Base-by-base conservation (phyloP, 2,329 filamentous ascomycete species). In the Calonectria pseudoreteaudii region DNA sequence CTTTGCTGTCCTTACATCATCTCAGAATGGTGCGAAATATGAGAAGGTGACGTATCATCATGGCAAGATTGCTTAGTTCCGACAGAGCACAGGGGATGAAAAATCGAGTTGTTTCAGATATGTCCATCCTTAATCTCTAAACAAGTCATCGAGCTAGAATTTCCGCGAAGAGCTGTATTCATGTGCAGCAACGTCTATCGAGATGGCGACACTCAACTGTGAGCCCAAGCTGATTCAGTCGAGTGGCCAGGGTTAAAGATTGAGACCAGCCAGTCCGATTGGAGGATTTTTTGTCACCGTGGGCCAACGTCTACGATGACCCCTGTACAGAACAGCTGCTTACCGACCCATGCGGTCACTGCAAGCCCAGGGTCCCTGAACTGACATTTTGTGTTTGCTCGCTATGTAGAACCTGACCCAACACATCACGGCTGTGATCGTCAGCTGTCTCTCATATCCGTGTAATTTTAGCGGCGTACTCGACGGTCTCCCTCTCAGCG, bases 1-100 rank as follows among this genome's bases (percentile, higher is more conserved):
- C 49, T 47, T 28, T 41, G 41, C 16, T 36, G 38, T 16, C 58
- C 30, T 41, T 56, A 30, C 41, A 26, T 56, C 53, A 26, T 50
- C 75, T 72, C 60, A 71, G 69, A 71, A 76, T 76, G 74, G 74
- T 68, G 67, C 70, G 72, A 69, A 53, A 41, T 23, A 20, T 41
- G 66, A 47, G 58, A 56, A 65, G 66, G 58, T 64, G 20, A 26
- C 13, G 18, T 47, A 47, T 49, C 47, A 68, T 41, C 53, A 41
- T 68, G 67, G 68, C 31, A 50, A 71, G 66, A 64, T 44, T 71
- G 3, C 56, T 30, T 52, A 47, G 26, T 65, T 56, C 20, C 18
- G 26, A 52, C 30, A 47, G n/a, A 47, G 47, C 20, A 30, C 14
- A 11, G 18, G 20, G 23, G 28, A 23, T 31, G 30, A 50, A 47